Percentiles rank a stretch among this genome's conserved stretches.
phyloP scores from a whole-genome alignment of 1,284 basidiomycete species.

The Boletus mariae region DNA sequence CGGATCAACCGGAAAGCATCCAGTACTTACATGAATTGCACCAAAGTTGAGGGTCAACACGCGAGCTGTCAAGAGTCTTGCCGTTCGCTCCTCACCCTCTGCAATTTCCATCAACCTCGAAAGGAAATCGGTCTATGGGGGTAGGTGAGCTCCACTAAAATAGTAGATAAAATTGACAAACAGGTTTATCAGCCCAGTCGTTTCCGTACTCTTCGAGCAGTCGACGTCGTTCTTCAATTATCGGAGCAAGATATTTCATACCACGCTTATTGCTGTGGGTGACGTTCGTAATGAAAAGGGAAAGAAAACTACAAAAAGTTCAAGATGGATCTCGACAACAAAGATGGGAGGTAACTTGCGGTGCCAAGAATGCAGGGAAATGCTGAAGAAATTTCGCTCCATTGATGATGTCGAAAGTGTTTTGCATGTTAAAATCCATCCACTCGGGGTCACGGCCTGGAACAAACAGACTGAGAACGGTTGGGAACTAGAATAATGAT shows the following conservation, averaged over 20 bases:
- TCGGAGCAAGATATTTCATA: conserved; percentile 31
- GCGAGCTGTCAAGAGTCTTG: conserved; percentile 31
- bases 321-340: not conserved
- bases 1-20: no score
- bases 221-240: conserved; percentile 37
- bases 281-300: conserved; percentile 23
- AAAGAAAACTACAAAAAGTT: not conserved
- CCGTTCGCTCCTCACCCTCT: conserved; percentile 28
- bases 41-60: conserved; percentile 39
- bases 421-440: conserved; percentile 33
- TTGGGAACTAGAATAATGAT: no score
- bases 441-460: conserved; percentile 41
- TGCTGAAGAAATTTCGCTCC: conserved; percentile 27
- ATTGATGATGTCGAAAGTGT: conserved; percentile 32
- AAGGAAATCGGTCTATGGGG: conserved; percentile 38
- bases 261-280: conserved; percentile 7
- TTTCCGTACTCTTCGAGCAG: conserved; percentile 32
- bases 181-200: conserved; percentile 38
- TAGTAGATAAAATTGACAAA: conserved; percentile 15
- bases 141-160: not conserved
- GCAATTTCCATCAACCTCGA: conserved; percentile 44
- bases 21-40: conserved; percentile 32
- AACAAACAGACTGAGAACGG: not conserved
- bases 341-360: conserved; percentile 25
- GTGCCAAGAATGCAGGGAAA: conserved; percentile 38